Conservation (phyloP, 176 grass and related monocot species). For the Carex pumila region DNA sequence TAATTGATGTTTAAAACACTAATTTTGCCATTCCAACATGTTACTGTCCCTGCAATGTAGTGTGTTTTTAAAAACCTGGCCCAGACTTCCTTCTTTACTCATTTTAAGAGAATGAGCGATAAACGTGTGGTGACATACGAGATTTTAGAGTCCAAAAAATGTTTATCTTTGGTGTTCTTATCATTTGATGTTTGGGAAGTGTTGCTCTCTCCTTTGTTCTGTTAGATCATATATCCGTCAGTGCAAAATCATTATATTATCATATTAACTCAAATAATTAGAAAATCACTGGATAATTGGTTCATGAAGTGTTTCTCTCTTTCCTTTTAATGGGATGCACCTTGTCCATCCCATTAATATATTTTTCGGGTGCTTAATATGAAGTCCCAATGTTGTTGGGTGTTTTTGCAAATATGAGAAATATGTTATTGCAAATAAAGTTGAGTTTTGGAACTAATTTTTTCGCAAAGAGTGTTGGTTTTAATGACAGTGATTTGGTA, state of each 20-base stretch:
- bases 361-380: background rate
- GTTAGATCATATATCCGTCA: background rate
- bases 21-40: background rate
- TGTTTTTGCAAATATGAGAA: background rate
- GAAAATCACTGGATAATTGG: background rate
- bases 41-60: background rate
- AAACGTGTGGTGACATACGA: background rate
- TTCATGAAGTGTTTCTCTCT: background rate
- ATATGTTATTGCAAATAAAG: background rate
- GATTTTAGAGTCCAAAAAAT: background rate
- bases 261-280: background rate
- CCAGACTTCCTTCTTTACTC: background rate
- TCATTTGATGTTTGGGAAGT: background rate
- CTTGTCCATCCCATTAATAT: background rate
- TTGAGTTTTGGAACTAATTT: conserved; percentile 1
- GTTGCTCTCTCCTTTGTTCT: background rate
- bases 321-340: background rate
- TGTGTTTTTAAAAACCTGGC: background rate
- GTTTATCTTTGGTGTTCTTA: background rate
- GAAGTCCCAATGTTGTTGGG: background rate
- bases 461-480: background rate
- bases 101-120: background rate
- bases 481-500: conserved; percentile 19
- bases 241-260: background rate
- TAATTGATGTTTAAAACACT: background rate